These are phyloP conservation scores for Aaosphaeria pasadenensis DNA, from an alignment of 2,329 filamentous ascomycete species.

Conservation along the genomic window DNA sequence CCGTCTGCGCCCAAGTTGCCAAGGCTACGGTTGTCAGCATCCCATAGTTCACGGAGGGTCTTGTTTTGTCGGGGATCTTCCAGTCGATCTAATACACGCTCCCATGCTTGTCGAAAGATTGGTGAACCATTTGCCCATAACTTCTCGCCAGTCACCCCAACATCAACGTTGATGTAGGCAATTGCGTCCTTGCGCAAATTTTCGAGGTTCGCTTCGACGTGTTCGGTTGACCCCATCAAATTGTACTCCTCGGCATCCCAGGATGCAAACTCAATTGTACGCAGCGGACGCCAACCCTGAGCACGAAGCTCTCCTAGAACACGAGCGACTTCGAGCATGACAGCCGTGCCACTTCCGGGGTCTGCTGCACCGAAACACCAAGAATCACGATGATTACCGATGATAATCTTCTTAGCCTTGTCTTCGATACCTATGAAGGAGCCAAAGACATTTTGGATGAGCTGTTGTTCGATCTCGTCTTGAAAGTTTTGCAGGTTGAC, in stretches of 20 bases:
- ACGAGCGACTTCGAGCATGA: constrained; percentile 84
- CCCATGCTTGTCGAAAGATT: constrained; percentile 69
- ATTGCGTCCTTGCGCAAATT: constrained; percentile 69
- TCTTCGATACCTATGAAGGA: constrained; percentile 83
- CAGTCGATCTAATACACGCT: constrained; percentile 71
- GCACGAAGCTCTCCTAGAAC: constrained; percentile 76
- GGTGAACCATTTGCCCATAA: constrained; percentile 81
- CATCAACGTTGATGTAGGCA: constrained; percentile 89
- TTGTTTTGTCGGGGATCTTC: constrained; percentile 68
- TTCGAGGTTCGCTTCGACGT: constrained; percentile 81
- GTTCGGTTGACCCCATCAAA: constrained; percentile 89
- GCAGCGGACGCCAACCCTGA: constrained; percentile 82
- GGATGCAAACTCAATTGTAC: constrained; percentile 95
- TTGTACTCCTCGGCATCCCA: constrained; percentile 97
- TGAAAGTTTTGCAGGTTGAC: constrained; percentile 84
- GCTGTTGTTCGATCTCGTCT: constrained; percentile 76
- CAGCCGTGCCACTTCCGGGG: constrained; percentile 79
- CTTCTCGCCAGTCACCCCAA: constrained; percentile 70
- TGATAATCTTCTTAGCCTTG: constrained; percentile 75
- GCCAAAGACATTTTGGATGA: constrained; percentile 90
- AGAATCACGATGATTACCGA: constrained; percentile 91
- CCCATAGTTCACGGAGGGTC: constrained; percentile 74
- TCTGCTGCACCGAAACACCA: constrained; percentile 88
- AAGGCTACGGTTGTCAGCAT: constrained; percentile 57
- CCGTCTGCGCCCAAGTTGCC: constrained; percentile 70